phyloP scores from a whole-genome alignment of 2,329 filamentous ascomycete genomes.

The Zymoseptoria brevis region DNA sequence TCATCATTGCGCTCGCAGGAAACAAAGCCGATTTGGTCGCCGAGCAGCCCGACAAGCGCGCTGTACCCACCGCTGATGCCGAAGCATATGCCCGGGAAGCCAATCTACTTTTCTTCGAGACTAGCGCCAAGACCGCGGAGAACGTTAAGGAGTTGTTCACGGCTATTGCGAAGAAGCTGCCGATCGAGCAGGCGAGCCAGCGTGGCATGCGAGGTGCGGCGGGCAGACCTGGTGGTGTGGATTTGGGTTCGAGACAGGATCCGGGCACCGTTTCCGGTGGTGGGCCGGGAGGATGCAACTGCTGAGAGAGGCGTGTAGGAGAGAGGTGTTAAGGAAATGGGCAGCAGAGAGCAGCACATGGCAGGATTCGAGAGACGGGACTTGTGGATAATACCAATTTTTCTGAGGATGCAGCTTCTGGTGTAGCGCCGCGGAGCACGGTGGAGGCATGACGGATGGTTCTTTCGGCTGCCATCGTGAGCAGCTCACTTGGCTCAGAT shows the following conservation, averaged over 20 bases:
- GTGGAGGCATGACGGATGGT: background rate
- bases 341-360: background rate
- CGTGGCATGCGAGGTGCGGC: slow-evolving; percentile 62
- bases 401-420: background rate
- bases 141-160: slow-evolving; percentile 96
- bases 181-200: slow-evolving; percentile 90
- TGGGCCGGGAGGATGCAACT: slow-evolving; percentile 52
- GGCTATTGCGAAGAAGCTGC: slow-evolving; percentile 94
- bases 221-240: slow-evolving; percentile 56
- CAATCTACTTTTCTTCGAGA: slow-evolving; percentile 94
- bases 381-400: background rate
- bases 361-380: background rate
- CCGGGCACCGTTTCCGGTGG: slow-evolving; percentile 51
- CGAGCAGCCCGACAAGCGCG: slow-evolving; percentile 91
- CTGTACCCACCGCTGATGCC: slow-evolving; percentile 79
- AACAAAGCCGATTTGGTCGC: slow-evolving; percentile 97
- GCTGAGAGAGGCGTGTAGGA: slow-evolving; percentile 35
- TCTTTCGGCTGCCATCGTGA: background rate
- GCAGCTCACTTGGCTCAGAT: background rate
- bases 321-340: background rate
- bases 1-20: slow-evolving; percentile 93
- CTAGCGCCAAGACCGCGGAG: slow-evolving; percentile 92
- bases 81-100: slow-evolving; percentile 93
- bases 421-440: background rate
- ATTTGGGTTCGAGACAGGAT: slow-evolving; percentile 56